A percentile compares a stretch with the other conserved stretches of the same genome.
phyloP scores from a whole-genome alignment of 768 basidiomycete species.

The Astraeus odoratus region DNA sequence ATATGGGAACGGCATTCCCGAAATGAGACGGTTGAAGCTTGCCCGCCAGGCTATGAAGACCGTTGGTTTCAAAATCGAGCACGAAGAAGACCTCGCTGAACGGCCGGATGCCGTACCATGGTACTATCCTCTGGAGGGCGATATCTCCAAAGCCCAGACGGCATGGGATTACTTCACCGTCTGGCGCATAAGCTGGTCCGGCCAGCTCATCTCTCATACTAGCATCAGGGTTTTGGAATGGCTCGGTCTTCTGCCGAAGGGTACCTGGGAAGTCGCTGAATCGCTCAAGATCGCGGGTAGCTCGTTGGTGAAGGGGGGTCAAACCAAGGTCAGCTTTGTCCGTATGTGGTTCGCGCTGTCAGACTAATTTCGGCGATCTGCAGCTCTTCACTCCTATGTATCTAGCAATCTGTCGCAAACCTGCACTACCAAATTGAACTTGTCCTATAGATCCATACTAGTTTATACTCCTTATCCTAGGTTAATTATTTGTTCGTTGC shows the following conservation, averaged over 20 bases:
- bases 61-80: conserved; percentile 83
- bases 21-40: conserved; percentile 76
- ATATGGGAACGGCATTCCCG: conserved; percentile 93
- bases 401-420: conserved; percentile 57
- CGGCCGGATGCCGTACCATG: conserved; percentile 73
- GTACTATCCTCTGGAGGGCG: conserved; percentile 98
- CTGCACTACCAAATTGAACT: conserved; percentile 15
- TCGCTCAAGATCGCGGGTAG: conserved; percentile 77
- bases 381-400: conserved; percentile 90
- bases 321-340: conserved; percentile 56
- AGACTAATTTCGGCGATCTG: conserved; percentile 2
- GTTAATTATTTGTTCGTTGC: conserved; percentile 1
- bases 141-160: conserved; percentile 88
- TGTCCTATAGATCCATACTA: not conserved
- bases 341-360: not conserved
- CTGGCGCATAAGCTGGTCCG: conserved; percentile 87
- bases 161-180: conserved; percentile 85
- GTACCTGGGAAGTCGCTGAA: conserved; percentile 87
- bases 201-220: conserved; percentile 77
- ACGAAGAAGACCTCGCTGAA: conserved; percentile 92
- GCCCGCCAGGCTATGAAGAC: conserved; percentile 71
- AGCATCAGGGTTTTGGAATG: conserved; percentile 71
- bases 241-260: conserved; percentile 80
- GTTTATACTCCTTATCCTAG: conserved; percentile 1
- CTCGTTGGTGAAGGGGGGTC: conserved; percentile 77